phyloP scores from a whole-genome alignment of 1,284 basidiomycete species.

The Ganoderma sinense region DNA sequence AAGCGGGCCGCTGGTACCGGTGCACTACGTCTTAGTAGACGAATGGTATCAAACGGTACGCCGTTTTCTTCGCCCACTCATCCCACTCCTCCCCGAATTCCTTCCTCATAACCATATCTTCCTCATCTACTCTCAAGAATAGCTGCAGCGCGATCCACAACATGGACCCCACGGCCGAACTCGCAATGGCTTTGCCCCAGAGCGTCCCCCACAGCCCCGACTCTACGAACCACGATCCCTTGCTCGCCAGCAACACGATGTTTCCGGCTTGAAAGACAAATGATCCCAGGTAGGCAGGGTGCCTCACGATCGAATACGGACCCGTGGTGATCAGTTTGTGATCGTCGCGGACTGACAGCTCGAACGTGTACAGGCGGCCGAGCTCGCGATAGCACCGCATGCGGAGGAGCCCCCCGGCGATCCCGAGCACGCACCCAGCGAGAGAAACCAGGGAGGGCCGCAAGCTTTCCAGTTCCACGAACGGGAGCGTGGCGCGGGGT shows the following conservation, averaged over 20 bases:
- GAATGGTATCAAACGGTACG: constrained; percentile 5
- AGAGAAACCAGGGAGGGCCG: neutral
- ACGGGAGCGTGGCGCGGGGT: neutral
- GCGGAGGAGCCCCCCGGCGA: constrained; percentile 1
- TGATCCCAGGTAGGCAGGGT: neutral
- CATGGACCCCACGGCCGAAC: neutral
- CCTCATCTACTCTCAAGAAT: neutral
- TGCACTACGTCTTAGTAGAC: too few relatives aligned
- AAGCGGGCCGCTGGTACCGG: too few relatives aligned
- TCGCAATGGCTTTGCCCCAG: neutral
- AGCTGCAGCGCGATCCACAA: neutral
- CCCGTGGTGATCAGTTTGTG: constrained; percentile 5
- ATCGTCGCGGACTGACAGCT: neutral
- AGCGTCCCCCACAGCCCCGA: neutral
- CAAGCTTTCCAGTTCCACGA: neutral
- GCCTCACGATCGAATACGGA: neutral
- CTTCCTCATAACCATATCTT: constrained; percentile 1
- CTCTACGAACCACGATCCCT: constrained; percentile 2
- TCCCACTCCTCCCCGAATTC: constrained; percentile 2
- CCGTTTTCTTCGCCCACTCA: constrained; percentile 4
- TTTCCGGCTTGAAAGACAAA: neutral
- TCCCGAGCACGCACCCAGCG: neutral
- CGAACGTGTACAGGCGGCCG: neutral
- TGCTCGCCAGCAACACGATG: constrained; percentile 2
- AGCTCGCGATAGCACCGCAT: neutral